phyloP scores from a whole-genome alignment of 1,284 basidiomycete species.

The Polyporus tsugae region DNA sequence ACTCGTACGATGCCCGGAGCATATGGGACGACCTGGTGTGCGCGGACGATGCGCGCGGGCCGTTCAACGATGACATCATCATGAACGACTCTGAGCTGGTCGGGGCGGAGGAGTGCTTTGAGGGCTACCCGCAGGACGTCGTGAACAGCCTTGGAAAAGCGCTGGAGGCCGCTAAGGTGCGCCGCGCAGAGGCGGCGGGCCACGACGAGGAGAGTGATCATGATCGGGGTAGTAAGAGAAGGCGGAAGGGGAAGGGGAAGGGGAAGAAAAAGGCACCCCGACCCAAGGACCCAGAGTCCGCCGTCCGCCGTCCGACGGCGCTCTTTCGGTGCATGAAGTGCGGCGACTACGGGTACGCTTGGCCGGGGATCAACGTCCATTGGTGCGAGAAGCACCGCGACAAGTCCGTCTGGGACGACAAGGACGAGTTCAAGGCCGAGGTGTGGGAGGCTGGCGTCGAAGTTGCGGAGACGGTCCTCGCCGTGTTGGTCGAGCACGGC shows the following conservation, averaged over 20 bases:
- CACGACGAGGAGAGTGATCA: neutral
- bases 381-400: constrained; percentile 16
- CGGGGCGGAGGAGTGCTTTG: neutral
- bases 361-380: constrained; percentile 8
- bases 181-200: neutral
- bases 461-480: neutral
- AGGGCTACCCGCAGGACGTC: neutral
- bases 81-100: neutral
- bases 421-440: neutral
- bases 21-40: neutral
- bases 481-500: neutral
- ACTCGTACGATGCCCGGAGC: neutral
- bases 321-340: neutral
- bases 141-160: neutral
- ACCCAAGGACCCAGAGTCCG: neutral
- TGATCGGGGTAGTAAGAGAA: too few relatives aligned
- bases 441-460: neutral
- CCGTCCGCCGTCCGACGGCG: neutral
- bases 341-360: neutral
- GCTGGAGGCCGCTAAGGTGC: neutral
- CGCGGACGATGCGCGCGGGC: neutral
- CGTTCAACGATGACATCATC: neutral
- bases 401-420: neutral
- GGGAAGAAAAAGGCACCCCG: too few relatives aligned
- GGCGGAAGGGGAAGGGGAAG: neutral